Percentiles rank a stretch among this genome's conserved stretches.
These are phyloP conservation scores for Solanum hybrid DNA, from an alignment of 305 asterid genomes.

Conservation along the genomic window DNA sequence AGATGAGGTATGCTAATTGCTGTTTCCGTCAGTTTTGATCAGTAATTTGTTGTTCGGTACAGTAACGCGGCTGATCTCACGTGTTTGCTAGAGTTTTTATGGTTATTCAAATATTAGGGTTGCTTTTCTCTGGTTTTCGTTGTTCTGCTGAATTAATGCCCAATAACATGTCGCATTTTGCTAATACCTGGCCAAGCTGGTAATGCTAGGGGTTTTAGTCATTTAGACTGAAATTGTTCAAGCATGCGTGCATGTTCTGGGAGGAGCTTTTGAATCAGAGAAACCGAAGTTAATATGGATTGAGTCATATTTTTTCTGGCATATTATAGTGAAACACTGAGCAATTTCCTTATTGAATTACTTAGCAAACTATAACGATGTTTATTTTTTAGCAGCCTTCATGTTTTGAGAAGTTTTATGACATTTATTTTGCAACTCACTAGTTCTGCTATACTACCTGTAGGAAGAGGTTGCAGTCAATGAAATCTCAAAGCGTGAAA, in stretches of 20 bases:
- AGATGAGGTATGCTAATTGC: constrained; percentile 38
- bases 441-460: constrained; percentile 18
- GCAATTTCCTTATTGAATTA: neutral
- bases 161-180: neutral
- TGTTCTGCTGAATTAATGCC: neutral
- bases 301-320: neutral
- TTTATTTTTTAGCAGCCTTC: neutral
- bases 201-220: neutral
- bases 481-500: constrained; percentile 73
- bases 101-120: neutral
- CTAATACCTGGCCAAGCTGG: neutral
- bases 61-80: neutral
- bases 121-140: neutral
- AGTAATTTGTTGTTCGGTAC: neutral
- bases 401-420: neutral
- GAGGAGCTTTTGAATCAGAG: neutral
- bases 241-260: neutral
- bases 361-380: neutral
- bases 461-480: constrained; percentile 37
- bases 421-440: neutral
- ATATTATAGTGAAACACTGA: neutral
- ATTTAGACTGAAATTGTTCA: neutral
- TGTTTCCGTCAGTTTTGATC: neutral
- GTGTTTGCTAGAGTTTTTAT: neutral
- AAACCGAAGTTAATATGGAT: neutral